These are phyloP conservation scores for Medicago arabica DNA, from an alignment of 306 rosid genomes.

Conservation along the genomic window DNA sequence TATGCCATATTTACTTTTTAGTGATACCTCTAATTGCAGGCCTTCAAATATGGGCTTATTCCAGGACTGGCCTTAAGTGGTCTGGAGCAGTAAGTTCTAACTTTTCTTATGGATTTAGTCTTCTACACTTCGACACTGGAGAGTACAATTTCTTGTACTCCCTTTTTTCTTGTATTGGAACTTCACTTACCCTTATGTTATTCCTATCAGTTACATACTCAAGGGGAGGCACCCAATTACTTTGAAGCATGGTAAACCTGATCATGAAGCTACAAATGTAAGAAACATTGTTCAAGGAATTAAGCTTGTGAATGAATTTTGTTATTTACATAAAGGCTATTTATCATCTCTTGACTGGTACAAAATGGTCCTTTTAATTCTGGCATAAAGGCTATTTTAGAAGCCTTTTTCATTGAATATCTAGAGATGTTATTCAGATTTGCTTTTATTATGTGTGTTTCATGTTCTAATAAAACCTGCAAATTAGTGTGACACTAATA, in stretches of 20 bases:
- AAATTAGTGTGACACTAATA: conserved; percentile 2
- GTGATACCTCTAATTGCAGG: conserved; percentile 54
- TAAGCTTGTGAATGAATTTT: conserved; percentile 18
- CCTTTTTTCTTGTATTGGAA: conserved; percentile 23
- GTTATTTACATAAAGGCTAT: neutral
- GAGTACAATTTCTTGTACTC: conserved; percentile 24
- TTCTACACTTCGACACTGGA: conserved; percentile 24
- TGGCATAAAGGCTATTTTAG: conserved; percentile 1
- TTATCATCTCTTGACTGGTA: neutral
- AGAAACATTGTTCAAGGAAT: conserved; percentile 49
- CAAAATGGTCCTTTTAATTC: neutral
- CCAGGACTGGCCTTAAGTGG: conserved; percentile 91
- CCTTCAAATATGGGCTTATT: conserved; percentile 83
- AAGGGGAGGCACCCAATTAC: conserved; percentile 84
- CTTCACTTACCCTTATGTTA: conserved; percentile 38
- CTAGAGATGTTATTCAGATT: conserved; percentile 7
- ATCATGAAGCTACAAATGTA: conserved; percentile 84
- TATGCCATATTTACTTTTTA: conserved; percentile 33
- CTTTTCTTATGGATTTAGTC: conserved; percentile 37
- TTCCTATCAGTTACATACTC: conserved; percentile 68
- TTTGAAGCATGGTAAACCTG: conserved; percentile 93
- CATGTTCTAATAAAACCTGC: neutral
- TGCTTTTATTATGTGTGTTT: conserved; percentile 21
- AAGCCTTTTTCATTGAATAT: conserved; percentile 21
- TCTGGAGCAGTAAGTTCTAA: conserved; percentile 81